Evolutionary conservation across 1,139 yeast species (phyloP).

Genomic region (Candida labiduridarum): DNA sequence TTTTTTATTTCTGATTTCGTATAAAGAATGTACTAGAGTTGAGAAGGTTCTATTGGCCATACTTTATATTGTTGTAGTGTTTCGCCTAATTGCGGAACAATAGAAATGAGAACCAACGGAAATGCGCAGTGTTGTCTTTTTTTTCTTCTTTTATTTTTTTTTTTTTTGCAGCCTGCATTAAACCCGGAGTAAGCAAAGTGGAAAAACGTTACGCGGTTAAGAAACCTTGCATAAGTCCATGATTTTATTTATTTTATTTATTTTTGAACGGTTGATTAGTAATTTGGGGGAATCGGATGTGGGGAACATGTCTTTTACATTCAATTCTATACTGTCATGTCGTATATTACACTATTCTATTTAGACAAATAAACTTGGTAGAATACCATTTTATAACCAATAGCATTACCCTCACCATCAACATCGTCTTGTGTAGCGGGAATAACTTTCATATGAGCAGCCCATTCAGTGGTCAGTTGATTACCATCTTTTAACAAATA

Average conservation of each 20-base stretch:
- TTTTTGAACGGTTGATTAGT: background rate
- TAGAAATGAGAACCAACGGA: background rate
- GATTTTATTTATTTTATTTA: background rate
- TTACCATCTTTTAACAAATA: constrained; percentile 23
- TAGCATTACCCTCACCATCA: constrained; percentile 5
- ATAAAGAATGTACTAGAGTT: too few relatives aligned
- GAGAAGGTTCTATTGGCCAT: too few relatives aligned
- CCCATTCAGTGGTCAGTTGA: constrained; percentile 22
- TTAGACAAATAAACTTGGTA: constrained; percentile 24
- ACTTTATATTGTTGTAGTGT: too few relatives aligned
- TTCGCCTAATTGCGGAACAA: too few relatives aligned
- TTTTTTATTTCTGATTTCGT: background rate
- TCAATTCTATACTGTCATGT: too few relatives aligned
- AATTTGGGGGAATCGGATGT: too few relatives aligned
- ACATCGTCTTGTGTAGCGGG: background rate
- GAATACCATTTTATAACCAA: constrained; percentile 17
- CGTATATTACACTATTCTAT: background rate
- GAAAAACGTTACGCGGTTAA: too few relatives aligned
- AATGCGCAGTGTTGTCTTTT: background rate
- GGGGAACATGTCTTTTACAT: too few relatives aligned
- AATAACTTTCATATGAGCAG: constrained; percentile 19
- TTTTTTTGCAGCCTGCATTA: background rate
- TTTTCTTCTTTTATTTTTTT: background rate
- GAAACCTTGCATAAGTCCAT: background rate
- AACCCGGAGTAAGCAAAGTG: background rate